These are phyloP conservation scores for Barnettozyma hawaiiensis DNA, from an alignment of 1,139 yeast species.

Conservation along the genomic window DNA sequence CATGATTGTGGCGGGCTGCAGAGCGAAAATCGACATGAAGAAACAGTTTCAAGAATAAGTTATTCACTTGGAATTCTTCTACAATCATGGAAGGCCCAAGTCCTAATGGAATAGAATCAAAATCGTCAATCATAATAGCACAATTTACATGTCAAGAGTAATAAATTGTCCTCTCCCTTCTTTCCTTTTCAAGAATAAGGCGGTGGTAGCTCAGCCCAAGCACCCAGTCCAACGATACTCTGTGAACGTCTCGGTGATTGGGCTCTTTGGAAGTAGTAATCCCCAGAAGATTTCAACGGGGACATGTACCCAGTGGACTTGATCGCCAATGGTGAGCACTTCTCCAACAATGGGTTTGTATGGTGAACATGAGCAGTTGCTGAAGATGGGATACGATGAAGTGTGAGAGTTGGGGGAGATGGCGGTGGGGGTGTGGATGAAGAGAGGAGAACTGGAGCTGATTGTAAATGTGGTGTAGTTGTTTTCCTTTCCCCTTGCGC, in stretches of 20 bases:
- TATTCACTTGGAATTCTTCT: too few species aligned
- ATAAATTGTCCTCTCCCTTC: background rate
- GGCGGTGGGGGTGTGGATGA: constrained; percentile 3
- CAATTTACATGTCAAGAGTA: background rate
- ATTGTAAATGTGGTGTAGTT: background rate
- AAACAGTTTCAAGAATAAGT: too few species aligned
- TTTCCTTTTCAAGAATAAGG: constrained; percentile 16
- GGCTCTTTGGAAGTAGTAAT: constrained; percentile 8
- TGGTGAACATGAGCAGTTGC: background rate
- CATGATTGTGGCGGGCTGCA: too few species aligned
- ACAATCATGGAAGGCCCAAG: too few species aligned
- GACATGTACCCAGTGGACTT: constrained; percentile 7
- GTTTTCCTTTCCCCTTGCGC: background rate
- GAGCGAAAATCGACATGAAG: too few species aligned
- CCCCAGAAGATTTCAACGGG: constrained; percentile 10
- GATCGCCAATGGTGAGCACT: constrained; percentile 7
- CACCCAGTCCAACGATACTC: constrained; percentile 18
- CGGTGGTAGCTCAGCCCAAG: constrained; percentile 21
- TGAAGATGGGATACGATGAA: background rate
- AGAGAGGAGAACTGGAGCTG: constrained; percentile 1
- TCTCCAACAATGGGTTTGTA: constrained; percentile 11
- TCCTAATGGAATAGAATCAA: too few species aligned
- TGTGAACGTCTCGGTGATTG: constrained; percentile 24
- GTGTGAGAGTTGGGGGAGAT: background rate
- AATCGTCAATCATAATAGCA: background rate